Evolutionary conservation across 2,329 filamentous ascomycete species (phyloP).

Genomic region (Colletotrichum agaves): DNA sequence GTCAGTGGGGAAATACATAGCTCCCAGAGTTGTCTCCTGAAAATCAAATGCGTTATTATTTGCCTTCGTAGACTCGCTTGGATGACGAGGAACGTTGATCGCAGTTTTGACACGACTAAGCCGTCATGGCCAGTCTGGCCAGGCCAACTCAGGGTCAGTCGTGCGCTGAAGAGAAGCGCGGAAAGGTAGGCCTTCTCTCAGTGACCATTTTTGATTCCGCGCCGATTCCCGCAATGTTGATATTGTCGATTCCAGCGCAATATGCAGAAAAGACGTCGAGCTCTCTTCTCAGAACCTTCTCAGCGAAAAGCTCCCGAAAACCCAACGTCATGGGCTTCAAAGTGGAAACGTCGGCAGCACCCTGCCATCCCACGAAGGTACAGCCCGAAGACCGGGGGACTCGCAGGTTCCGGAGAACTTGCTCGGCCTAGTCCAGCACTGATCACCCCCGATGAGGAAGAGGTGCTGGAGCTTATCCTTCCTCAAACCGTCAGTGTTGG

Average conservation of each 20-base stretch:
- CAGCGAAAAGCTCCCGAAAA: background rate
- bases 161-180: constrained; percentile 13
- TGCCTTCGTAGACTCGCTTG: background rate
- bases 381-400: background rate
- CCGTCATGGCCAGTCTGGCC: constrained; percentile 28
- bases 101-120: constrained; percentile 1
- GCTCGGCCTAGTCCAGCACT: background rate
- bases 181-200: background rate
- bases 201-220: background rate
- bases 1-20: background rate
- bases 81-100: background rate
- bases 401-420: background rate
- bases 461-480: background rate
- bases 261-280: background rate
- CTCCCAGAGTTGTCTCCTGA: background rate
- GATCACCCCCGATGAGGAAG: background rate
- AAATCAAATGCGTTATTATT: accelerated
- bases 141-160: constrained; percentile 1
- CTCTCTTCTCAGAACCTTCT: background rate
- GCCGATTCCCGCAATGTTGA: background rate
- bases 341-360: constrained; percentile 22
- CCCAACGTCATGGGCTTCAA: constrained; percentile 10
- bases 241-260: background rate
- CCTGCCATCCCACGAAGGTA: background rate
- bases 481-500: background rate